Conservation (phyloP, 108 stramenopile species). For the Cyclotella sp. region DNA sequence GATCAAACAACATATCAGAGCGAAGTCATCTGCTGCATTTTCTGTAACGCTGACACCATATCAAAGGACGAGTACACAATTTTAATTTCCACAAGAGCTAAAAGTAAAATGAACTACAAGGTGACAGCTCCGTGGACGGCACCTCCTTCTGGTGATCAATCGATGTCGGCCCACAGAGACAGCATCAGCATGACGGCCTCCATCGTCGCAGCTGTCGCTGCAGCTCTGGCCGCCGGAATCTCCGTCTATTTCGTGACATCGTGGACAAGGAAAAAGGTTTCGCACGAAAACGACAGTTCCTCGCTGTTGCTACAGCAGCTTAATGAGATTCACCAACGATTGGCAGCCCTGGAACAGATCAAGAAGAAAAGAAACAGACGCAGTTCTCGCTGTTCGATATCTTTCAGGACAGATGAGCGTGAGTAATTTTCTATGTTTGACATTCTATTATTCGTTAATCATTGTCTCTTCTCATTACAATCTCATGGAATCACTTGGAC, state of each 20-base stretch:
- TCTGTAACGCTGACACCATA: no score
- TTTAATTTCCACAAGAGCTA: no score
- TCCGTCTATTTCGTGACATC: slow-evolving; percentile 22
- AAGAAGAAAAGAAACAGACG: background rate
- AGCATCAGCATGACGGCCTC: slow-evolving; percentile 3
- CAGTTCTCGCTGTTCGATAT: background rate
- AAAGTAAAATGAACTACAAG: background rate
- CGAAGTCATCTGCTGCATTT: no score
- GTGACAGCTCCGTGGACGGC: background rate
- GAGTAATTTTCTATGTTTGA: background rate
- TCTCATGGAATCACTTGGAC: background rate
- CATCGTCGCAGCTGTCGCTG: slow-evolving; percentile 22
- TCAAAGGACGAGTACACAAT: no score
- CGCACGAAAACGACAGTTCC: background rate
- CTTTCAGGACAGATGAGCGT: slow-evolving; percentile 8
- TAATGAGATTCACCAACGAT: slow-evolving; percentile 13
- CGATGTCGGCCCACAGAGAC: background rate
- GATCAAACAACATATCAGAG: background rate
- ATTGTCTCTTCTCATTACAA: background rate
- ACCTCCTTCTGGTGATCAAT: background rate
- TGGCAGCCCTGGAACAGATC: slow-evolving; percentile 2
- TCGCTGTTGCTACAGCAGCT: slow-evolving; percentile 8
- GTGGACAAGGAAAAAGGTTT: slow-evolving; percentile 5
- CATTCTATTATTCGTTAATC: background rate
- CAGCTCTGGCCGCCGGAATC: slow-evolving; percentile 25